A percentile compares a stretch with the other conserved stretches of the same genome.
Conservation (phyloP, 306 rosid species). For the Prinsepia uniflora region DNA sequence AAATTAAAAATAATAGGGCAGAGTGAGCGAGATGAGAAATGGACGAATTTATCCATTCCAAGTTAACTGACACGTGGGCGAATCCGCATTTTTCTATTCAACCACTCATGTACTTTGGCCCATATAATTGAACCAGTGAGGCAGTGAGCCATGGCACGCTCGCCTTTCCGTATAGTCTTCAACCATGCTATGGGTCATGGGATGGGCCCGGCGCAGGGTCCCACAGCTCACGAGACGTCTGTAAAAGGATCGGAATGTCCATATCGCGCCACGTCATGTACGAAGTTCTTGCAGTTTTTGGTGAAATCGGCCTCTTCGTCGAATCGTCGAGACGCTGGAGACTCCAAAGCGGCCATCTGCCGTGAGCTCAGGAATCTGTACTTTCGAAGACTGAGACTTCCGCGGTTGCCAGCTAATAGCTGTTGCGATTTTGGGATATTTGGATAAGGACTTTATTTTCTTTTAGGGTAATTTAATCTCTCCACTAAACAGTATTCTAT, state of each 20-base stretch:
- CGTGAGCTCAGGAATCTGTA: background rate
- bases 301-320: background rate
- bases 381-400: too few species aligned
- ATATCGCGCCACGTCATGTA: slow-evolving; percentile 21
- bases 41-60: slow-evolving; percentile 27
- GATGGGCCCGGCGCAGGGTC: background rate
- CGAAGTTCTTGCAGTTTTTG: background rate
- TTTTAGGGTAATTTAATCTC: too few species aligned
- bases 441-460: too few species aligned
- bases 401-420: too few species aligned
- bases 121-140: background rate
- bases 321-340: slow-evolving; percentile 13
- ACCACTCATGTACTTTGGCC: background rate
- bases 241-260: background rate
- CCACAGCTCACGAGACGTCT: background rate
- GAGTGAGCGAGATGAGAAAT: background rate
- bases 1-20: background rate
- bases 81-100: slow-evolving; percentile 12
- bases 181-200: background rate
- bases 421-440: too few species aligned
- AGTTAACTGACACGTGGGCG: slow-evolving; percentile 38
- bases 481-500: too few species aligned
- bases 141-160: slow-evolving; percentile 10
- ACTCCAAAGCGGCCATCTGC: background rate
- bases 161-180: background rate